Evolutionary conservation across 164 flowering plant species (phyloP).

Genomic region (Vitis riparia): DNA sequence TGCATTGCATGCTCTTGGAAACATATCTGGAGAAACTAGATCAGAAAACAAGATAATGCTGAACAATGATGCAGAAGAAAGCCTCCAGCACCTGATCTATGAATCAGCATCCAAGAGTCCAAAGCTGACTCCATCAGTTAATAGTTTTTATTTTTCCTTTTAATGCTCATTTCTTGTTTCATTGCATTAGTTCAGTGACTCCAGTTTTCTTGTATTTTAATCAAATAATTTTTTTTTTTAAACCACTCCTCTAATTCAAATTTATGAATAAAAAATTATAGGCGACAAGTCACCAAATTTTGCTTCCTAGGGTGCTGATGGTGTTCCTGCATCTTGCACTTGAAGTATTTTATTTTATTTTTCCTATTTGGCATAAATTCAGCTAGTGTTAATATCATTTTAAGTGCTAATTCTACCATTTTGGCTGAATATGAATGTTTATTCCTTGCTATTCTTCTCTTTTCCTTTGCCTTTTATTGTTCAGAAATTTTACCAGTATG

Average conservation of each 20-base stretch:
- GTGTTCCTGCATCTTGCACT: background rate
- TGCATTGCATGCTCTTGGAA: slow-evolving; percentile 88
- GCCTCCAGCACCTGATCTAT: slow-evolving; percentile 60
- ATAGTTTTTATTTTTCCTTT: slow-evolving; percentile 15
- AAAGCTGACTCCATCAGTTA: slow-evolving; percentile 87
- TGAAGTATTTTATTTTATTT: background rate
- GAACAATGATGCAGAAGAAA: slow-evolving; percentile 61
- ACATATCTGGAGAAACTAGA: slow-evolving; percentile 70
- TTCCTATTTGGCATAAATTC: background rate
- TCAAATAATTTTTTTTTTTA: too few species aligned
- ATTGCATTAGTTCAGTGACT: background rate
- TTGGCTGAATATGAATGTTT: background rate
- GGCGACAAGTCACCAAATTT: background rate
- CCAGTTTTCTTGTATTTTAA: background rate
- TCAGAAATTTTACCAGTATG: background rate
- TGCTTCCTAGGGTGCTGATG: background rate
- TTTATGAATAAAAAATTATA: too few species aligned
- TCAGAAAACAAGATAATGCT: slow-evolving; percentile 39
- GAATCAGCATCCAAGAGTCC: slow-evolving; percentile 64
- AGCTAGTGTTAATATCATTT: background rate
- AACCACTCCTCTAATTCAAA: too few species aligned
- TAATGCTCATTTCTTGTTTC: background rate
- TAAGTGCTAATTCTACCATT: background rate
- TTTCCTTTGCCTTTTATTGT: background rate
- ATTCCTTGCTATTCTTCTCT: background rate